Evolutionary conservation across 2,329 filamentous ascomycete genomes (phyloP).

Genomic region (Monosporascus sp.): DNA sequence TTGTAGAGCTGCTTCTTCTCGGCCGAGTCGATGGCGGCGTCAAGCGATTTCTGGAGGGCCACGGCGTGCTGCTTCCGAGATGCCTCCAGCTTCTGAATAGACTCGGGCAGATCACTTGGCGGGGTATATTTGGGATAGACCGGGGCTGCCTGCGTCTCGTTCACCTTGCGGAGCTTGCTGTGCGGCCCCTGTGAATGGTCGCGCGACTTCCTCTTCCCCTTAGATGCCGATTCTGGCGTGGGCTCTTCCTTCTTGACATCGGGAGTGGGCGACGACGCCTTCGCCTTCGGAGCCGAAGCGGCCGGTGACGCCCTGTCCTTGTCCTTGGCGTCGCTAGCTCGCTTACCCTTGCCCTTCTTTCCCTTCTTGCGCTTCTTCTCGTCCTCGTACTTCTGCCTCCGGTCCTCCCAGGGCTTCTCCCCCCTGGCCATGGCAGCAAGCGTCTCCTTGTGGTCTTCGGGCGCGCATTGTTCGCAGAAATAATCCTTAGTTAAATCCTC

Average conservation of each 20-base stretch:
- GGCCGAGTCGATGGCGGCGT: slow-evolving; percentile 58
- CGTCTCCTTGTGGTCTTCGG: slow-evolving; percentile 75
- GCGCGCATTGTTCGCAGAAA: slow-evolving; percentile 86
- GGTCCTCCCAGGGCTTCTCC: slow-evolving; percentile 79
- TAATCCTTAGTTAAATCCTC: slow-evolving; percentile 79
- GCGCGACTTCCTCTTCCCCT: slow-evolving; percentile 51
- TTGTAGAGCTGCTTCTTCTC: slow-evolving; percentile 60
- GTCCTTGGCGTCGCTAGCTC: slow-evolving; percentile 58
- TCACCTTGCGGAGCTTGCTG: slow-evolving; percentile 49
- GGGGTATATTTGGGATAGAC: slow-evolving; percentile 37
- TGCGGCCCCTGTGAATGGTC: slow-evolving; percentile 50
- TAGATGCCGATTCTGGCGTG: slow-evolving; percentile 30
- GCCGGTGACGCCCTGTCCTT: slow-evolving; percentile 42
- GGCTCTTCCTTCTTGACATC: slow-evolving; percentile 42
- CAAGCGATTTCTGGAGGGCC: slow-evolving; percentile 64
- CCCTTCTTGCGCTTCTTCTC: slow-evolving; percentile 56
- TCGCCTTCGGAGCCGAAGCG: slow-evolving; percentile 32
- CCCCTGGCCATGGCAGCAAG: slow-evolving; percentile 72
- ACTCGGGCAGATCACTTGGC: slow-evolving; percentile 45
- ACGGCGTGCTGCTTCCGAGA: slow-evolving; percentile 64
- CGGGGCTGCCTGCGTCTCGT: slow-evolving; percentile 40
- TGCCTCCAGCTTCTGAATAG: slow-evolving; percentile 52
- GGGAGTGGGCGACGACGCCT: slow-evolving; percentile 31
- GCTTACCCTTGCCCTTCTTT: slow-evolving; percentile 60
- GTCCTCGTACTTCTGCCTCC: slow-evolving; percentile 57